Conservation (phyloP, 768 basidiomycete genomes). For the Auricularia sp. region DNA sequence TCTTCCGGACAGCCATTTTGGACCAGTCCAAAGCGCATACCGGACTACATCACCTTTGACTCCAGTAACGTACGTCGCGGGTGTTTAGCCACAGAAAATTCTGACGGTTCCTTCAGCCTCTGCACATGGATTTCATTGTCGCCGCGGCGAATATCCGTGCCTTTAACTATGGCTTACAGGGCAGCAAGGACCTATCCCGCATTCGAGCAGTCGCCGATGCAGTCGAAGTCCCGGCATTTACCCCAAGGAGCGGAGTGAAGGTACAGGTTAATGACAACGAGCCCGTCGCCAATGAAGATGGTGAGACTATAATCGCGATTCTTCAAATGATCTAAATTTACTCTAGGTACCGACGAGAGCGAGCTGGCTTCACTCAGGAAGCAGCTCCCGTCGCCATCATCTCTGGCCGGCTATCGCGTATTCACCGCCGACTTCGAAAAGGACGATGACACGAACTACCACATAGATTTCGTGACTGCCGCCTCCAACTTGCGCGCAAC, state of each 20-base stretch:
- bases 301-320: constrained; percentile 15
- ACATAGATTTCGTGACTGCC: constrained; percentile 98
- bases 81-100: constrained; percentile 9
- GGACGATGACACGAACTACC: constrained; percentile 95
- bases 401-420: constrained; percentile 88
- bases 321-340: too few species aligned
- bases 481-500: constrained; percentile 92
- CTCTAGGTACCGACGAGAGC: constrained; percentile 39
- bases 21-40: constrained; percentile 97
- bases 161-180: constrained; percentile 94
- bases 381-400: constrained; percentile 79
- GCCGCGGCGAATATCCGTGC: constrained; percentile 94
- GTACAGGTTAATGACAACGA: constrained; percentile 92
- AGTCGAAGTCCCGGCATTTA: constrained; percentile 86
- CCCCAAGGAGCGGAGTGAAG: constrained; percentile 82
- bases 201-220: constrained; percentile 80
- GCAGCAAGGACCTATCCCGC: constrained; percentile 65
- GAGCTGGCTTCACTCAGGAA: constrained; percentile 44
- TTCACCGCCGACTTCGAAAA: constrained; percentile 97
- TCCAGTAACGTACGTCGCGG: constrained; percentile 61
- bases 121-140: constrained; percentile 82
- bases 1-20: constrained; percentile 95
- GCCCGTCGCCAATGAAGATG: constrained; percentile 51
- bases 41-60: constrained; percentile 81
- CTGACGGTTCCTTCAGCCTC: constrained; percentile 40